Percentiles rank a stretch among this genome's conserved stretches.
Evolutionary conservation across 441 rosid species (phyloP).

Genomic region (Corymbia calophylla): DNA sequence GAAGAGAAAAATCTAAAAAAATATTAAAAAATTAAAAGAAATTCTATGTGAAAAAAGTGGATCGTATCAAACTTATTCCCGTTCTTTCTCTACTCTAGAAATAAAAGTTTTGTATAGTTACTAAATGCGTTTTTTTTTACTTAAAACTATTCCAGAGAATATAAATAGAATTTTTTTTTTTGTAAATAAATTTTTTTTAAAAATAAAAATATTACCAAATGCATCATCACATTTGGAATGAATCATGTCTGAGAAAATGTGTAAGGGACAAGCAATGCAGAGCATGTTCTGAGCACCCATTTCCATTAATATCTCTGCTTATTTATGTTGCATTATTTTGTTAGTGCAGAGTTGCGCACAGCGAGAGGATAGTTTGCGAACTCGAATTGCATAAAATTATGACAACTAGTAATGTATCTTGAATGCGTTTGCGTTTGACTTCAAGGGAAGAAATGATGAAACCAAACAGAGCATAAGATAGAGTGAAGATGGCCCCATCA

Average conservation of each 20-base stretch:
- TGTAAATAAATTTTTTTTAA: too few species aligned
- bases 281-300: background rate
- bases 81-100: too few species aligned
- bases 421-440: background rate
- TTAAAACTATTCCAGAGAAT: too few species aligned
- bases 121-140: too few species aligned
- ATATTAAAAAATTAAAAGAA: too few species aligned
- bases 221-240: background rate
- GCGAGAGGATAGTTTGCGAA: background rate
- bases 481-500: background rate
- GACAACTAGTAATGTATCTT: background rate
- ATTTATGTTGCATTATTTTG: background rate
- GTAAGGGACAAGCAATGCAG: background rate
- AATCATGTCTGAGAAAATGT: background rate
- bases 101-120: too few species aligned
- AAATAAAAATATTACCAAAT: too few species aligned
- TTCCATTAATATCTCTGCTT: background rate
- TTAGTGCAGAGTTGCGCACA: background rate
- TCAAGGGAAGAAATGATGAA: background rate
- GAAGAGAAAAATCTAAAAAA: too few species aligned
- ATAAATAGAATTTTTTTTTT: too few species aligned
- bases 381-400: background rate
- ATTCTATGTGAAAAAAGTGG: too few species aligned
- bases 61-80: too few species aligned
- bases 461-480: background rate